These are phyloP conservation scores for Diophrys appendiculata DNA, from an alignment of 73 alveolate genomes.

Conservation along the genomic window DNA sequence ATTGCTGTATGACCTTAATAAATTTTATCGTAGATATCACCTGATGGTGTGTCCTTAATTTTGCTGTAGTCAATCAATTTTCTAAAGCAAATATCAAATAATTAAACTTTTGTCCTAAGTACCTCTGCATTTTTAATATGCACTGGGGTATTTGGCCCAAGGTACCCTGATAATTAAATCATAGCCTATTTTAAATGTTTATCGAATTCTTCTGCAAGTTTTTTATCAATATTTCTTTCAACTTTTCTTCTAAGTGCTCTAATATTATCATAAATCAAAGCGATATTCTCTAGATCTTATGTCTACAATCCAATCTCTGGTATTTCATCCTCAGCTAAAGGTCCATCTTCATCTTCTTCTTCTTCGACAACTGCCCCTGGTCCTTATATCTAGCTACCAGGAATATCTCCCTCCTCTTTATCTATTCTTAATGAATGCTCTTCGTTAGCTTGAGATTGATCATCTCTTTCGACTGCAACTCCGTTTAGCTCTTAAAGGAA, in stretches of 20 bases:
- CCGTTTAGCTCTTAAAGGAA: constrained; percentile 38
- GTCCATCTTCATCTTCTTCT: constrained; percentile 22
- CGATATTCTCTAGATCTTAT: constrained; percentile 50
- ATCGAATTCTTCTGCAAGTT: constrained; percentile 78
- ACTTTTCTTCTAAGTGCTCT: constrained; percentile 18
- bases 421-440: not conserved
- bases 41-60: not conserved
- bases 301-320: not conserved
- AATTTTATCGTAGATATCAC: not conserved
- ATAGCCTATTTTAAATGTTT: constrained; percentile 57
- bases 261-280: constrained; percentile 52
- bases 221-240: constrained; percentile 59
- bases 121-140: constrained; percentile 35
- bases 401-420: not conserved
- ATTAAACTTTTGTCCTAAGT: constrained; percentile 41
- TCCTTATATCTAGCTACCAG: not conserved
- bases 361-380: not conserved
- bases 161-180: constrained; percentile 34
- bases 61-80: constrained; percentile 23
- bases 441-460: not conserved
- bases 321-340: constrained; percentile 6
- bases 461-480: constrained; percentile 60
- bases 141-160: constrained; percentile 30
- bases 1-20: not conserved
- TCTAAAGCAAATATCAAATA: constrained; percentile 53